These are phyloP conservation scores for Ogataea ganodermae DNA, from an alignment of 805 yeast genomes.

Conservation along the genomic window DNA sequence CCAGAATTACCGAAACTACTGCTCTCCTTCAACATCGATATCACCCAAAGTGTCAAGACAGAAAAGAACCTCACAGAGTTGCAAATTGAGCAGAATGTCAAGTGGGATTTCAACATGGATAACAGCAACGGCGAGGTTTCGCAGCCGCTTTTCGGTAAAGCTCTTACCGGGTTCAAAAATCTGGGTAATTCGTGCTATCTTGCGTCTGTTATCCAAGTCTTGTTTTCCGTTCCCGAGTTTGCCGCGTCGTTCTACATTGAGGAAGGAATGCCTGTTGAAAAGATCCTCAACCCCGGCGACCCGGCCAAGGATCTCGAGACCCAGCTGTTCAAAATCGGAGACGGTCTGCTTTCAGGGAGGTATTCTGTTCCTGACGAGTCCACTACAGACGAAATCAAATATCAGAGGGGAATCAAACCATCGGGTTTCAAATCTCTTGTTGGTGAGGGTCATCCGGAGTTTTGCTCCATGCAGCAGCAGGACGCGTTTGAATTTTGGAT, in stretches of 20 bases:
- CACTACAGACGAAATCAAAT: constrained; percentile 45
- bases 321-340: constrained; percentile 77
- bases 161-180: constrained; percentile 81
- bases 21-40: constrained; percentile 66
- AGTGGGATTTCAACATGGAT: constrained; percentile 89
- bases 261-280: constrained; percentile 38
- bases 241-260: constrained; percentile 41
- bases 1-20: constrained; percentile 54
- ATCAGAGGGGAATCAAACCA: constrained; percentile 79
- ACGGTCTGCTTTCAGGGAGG: constrained; percentile 75
- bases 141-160: constrained; percentile 69
- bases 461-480: constrained; percentile 85
- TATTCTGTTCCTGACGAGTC: constrained; percentile 61
- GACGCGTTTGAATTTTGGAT: constrained; percentile 91
- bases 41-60: constrained; percentile 58
- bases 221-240: constrained; percentile 50
- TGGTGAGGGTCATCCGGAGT: constrained; percentile 80
- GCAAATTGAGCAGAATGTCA: constrained; percentile 88
- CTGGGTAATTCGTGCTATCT: constrained; percentile 93
- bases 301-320: constrained; percentile 69
- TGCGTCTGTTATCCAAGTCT: constrained; percentile 74
- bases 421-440: constrained; percentile 71
- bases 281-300: constrained; percentile 37
- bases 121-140: constrained; percentile 67
- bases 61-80: constrained; percentile 88